These are phyloP conservation scores for Mortierella sp. DNA, from an alignment of 371 early-diverging fungal genomes.

Conservation along the genomic window DNA sequence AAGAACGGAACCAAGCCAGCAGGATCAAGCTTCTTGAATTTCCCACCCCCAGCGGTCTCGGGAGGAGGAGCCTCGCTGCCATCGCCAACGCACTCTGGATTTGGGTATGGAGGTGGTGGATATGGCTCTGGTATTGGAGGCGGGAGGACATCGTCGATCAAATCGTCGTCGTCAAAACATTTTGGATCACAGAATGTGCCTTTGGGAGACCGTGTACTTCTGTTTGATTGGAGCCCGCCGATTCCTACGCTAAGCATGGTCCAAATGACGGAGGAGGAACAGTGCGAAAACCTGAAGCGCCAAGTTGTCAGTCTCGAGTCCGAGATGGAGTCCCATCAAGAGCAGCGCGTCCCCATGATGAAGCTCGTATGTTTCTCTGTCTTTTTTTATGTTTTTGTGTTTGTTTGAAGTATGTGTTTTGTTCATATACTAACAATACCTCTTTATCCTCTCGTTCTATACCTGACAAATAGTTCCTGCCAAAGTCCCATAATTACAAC, in stretches of 20 bases:
- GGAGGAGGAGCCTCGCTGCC: neutral
- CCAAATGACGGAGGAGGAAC: constrained; percentile 52
- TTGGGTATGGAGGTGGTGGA: neutral
- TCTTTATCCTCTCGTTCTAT: too few species aligned
- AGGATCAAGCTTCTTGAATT: constrained; percentile 22
- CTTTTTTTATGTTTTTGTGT: neutral
- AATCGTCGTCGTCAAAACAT: constrained; percentile 34
- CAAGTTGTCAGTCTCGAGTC: constrained; percentile 53
- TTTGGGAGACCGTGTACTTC: constrained; percentile 24
- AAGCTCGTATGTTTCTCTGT: constrained; percentile 46
- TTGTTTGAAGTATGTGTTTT: neutral
- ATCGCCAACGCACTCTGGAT: constrained; percentile 5
- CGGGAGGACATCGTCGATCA: constrained; percentile 41
- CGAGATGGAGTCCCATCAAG: constrained; percentile 67
- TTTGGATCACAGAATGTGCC: constrained; percentile 20
- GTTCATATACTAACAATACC: too few species aligned
- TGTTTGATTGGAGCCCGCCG: constrained; percentile 36
- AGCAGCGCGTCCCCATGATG: constrained; percentile 61
- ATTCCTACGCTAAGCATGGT: constrained; percentile 31
- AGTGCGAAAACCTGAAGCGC: constrained; percentile 60
- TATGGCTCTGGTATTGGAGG: constrained; percentile 24
- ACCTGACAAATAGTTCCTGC: constrained; percentile 61
- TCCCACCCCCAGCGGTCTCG: constrained; percentile 18
- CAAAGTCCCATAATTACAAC: constrained; percentile 69
- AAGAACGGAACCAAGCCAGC: constrained; percentile 4